Evolutionary conservation across 495 filamentous ascomycete genomes (phyloP).

Genomic region (Chaetomium fimeti): DNA sequence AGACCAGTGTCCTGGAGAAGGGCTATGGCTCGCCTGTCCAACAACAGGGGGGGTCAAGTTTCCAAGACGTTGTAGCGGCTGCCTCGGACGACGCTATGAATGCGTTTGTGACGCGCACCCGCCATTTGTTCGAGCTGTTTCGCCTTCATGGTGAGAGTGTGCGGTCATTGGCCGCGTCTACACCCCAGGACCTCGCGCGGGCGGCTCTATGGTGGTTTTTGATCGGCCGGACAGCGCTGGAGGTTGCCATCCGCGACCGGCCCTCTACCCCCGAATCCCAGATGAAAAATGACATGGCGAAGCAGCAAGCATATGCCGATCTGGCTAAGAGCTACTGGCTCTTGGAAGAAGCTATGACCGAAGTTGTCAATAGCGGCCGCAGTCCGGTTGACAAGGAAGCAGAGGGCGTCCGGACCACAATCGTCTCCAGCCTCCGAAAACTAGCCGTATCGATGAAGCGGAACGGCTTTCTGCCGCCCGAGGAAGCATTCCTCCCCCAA

Average conservation of each 20-base stretch:
- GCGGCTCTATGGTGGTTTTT: constrained; percentile 87
- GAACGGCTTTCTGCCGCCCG: constrained; percentile 69
- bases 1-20: constrained; percentile 29
- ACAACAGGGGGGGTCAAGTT: constrained; percentile 23
- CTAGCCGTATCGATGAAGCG: constrained; percentile 77
- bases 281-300: constrained; percentile 42
- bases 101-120: constrained; percentile 64
- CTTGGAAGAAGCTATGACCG: constrained; percentile 61
- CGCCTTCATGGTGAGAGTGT: constrained; percentile 66
- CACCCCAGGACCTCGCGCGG: constrained; percentile 63
- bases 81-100: constrained; percentile 62
- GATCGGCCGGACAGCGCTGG: constrained; percentile 68
- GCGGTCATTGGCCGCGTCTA: constrained; percentile 59
- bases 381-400: constrained; percentile 41
- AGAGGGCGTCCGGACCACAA: constrained; percentile 52
- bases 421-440: constrained; percentile 64
- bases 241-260: constrained; percentile 64
- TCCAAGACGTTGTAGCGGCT: constrained; percentile 41
- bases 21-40: constrained; percentile 27
- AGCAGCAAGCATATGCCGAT: constrained; percentile 71
- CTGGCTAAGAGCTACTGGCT: constrained; percentile 85
- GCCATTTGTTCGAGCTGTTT: constrained; percentile 67
- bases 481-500: constrained; percentile 61
- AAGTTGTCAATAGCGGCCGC: constrained; percentile 42
- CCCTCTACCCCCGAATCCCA: constrained; percentile 48